Evolutionary conservation across 2,329 filamentous ascomycete genomes (phyloP).

Genomic region (Ilyonectria sp.): DNA sequence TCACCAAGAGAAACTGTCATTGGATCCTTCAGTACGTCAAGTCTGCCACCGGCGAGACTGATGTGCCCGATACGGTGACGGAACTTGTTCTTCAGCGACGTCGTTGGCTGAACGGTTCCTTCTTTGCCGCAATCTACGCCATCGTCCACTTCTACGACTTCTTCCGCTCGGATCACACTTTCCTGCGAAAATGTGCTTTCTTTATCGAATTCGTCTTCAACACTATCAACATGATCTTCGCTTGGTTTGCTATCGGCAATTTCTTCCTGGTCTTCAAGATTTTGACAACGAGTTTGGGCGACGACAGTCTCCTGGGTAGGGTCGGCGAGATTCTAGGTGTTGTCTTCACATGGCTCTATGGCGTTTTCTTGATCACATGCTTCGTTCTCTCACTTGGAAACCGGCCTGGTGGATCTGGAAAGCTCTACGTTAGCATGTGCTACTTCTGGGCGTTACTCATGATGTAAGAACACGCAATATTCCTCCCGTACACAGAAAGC

Average conservation of each 20-base stretch:
- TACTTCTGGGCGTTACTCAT: slow-evolving; percentile 98
- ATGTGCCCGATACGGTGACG: slow-evolving; percentile 93
- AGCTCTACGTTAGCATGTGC: slow-evolving; percentile 97
- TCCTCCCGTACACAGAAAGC: slow-evolving; percentile 7
- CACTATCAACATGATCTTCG: slow-evolving; percentile 96
- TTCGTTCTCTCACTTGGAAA: slow-evolving; percentile 97
- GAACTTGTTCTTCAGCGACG: slow-evolving; percentile 96
- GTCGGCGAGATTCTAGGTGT: slow-evolving; percentile 87
- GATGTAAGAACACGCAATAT: slow-evolving; percentile 71
- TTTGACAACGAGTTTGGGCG: slow-evolving; percentile 87
- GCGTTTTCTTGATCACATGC: slow-evolving; percentile 91
- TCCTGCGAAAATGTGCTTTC: slow-evolving; percentile 90
- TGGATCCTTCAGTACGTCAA: slow-evolving; percentile 99
- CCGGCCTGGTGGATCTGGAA: slow-evolving; percentile 92
- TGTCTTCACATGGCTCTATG: slow-evolving; percentile 96
- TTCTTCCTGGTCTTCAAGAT: slow-evolving; percentile 99
- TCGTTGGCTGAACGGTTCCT: slow-evolving; percentile 97
- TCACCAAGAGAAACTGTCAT: slow-evolving; percentile 96
- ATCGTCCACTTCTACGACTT: slow-evolving; percentile 97
- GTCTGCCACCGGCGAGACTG: slow-evolving; percentile 95
- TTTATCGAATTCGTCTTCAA: slow-evolving; percentile 95
- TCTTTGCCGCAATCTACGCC: slow-evolving; percentile 97
- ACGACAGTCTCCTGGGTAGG: slow-evolving; percentile 77
- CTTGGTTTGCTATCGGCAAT: slow-evolving; percentile 98
- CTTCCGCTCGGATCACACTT: slow-evolving; percentile 91